A percentile compares a stretch with the other conserved stretches of the same genome.
Evolutionary conservation across 1,284 basidiomycete species (phyloP).

Genomic region (Ganoderma multipileum): DNA sequence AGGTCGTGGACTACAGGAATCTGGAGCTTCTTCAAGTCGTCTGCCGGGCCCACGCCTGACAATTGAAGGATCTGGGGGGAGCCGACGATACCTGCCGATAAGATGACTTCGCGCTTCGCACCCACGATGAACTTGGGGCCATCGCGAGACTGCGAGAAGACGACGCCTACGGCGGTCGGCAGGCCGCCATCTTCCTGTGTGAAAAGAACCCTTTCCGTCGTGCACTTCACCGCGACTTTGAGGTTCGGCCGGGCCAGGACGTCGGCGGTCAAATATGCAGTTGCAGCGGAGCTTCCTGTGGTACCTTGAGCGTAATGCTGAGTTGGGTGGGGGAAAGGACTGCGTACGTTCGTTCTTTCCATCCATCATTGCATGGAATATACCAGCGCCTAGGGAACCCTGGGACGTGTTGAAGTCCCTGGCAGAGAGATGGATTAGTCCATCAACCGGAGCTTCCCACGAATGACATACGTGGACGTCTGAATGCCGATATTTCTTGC

Average conservation of each 20-base stretch:
- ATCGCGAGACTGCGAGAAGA: not conserved
- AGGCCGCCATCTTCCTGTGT: not conserved
- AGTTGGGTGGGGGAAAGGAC: too few species aligned
- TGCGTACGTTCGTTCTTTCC: too few species aligned
- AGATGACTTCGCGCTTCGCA: not conserved
- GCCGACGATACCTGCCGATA: not conserved
- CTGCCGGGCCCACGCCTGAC: not conserved
- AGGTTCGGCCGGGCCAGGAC: not conserved
- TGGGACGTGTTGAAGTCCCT: too few species aligned
- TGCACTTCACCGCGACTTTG: not conserved
- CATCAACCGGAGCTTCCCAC: too few species aligned
- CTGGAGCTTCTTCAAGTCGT: not conserved
- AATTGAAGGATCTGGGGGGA: not conserved
- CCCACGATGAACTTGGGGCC: not conserved
- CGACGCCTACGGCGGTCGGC: not conserved
- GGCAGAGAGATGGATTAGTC: too few species aligned
- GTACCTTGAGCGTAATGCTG: too few species aligned
- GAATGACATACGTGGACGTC: too few species aligned
- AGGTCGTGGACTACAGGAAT: not conserved
- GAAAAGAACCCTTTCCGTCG: not conserved
- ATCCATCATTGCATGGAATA: too few species aligned
- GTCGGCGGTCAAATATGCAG: not conserved
- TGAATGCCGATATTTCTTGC: too few species aligned
- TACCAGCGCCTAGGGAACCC: too few species aligned
- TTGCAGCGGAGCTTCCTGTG: not conserved